Base-by-base conservation (phyloP, 2,329 filamentous ascomycete genomes). In the Claviceps humidiphila region DNA sequence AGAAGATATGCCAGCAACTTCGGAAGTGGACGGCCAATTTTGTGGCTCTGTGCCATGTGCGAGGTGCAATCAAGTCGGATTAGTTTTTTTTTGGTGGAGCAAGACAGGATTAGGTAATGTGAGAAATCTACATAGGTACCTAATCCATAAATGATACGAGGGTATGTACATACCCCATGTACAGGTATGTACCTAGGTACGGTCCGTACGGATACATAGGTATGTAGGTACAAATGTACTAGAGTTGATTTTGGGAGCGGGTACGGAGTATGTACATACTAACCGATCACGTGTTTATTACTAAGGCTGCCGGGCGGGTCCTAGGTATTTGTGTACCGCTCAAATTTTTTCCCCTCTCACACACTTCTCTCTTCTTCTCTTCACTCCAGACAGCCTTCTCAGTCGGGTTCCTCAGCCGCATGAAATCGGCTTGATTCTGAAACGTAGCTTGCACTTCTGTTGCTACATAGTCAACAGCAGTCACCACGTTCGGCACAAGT, bases 11-110 rank as follows among this genome's bases (percentile, higher is more conserved):
- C 24, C 5, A 26, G 17, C 20, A 9, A 49, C n/a, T n/a, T 5
- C 5, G 22, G 22, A n/a, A 24, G 4, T 8, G 47, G 17, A 41
- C 14, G 13, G 13, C 24, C 26, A 30, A 41, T 17, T 41, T 49
- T 16, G 24, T 24, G 40, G 24, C 17, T 20, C 26, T 16, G 39
- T 49, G 39, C 39, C 24, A 30, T 16, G 24, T 49, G 47, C 39
- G 39, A 30, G 26, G 26, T 49, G 47, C 24, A 26, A 39, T 20
- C 13, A 26, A 26, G 47, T 20, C 13, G 26, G 37, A 22, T 17
- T 8, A 7, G 17, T 1, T 44, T 52, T 52, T 43, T 16, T 51
- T 50, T 53, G 50, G 34, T 53, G 51, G 51, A 43, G 51, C 42
- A 20, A 34, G 9, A 16, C 16, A 17, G 34, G 6, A 47, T 41